Evolutionary conservation across 371 early-diverging fungal species (phyloP), one percentile per base, ranked within the genome.

Genomic region (Mortierella sp.): DNA sequence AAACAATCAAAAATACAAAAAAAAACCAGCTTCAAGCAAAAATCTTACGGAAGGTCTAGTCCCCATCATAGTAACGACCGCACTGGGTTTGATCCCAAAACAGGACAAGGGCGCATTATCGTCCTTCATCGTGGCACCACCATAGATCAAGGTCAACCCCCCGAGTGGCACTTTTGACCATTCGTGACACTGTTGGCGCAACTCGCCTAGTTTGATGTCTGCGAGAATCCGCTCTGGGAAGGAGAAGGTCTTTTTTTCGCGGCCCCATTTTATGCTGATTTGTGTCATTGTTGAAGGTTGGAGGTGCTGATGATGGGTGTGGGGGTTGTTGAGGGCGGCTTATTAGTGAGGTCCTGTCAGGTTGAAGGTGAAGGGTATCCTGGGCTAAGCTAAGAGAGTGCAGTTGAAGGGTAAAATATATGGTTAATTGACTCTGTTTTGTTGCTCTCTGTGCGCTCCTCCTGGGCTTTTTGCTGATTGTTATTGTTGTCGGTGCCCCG

Each of bases 111-210:
- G 90, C 1, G 93, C 92, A n/a, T 88, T 90, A 55, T 93, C 91
- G 74, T 93, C 93, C 77, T 92, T 93, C 80, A 93, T 90, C 19
- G 91, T 88, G 1, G 93, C 93, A 9, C 83, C 83, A 19, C 77
- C 77, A 69, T 73, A 83, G 67, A 85, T 85, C 81, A 85, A 53
- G 43, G 85, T 85, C 43, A 85, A 26, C 11, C 85, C 85, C 16
- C 81, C 81, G 2, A 81, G 43, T 6, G 85, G 85, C 6, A 85
- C 85, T 19, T 57, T 54, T 40, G 85, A 61, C 85, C 81, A 78
- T 13, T 85, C 79, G 16, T 81, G 81, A 37, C 85, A 85, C 24
- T 40, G 8, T 34, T 78, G 55, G n/a, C 85, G 81, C 9, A 85
- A 81, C 26, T 81, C 81, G n/a, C 81, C 81, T 24, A 85, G 71